Evolutionary conservation across 148 eudicot genomes (phyloP), one percentile per base, ranked within the genome.

Genomic region (Silene uniflora): DNA sequence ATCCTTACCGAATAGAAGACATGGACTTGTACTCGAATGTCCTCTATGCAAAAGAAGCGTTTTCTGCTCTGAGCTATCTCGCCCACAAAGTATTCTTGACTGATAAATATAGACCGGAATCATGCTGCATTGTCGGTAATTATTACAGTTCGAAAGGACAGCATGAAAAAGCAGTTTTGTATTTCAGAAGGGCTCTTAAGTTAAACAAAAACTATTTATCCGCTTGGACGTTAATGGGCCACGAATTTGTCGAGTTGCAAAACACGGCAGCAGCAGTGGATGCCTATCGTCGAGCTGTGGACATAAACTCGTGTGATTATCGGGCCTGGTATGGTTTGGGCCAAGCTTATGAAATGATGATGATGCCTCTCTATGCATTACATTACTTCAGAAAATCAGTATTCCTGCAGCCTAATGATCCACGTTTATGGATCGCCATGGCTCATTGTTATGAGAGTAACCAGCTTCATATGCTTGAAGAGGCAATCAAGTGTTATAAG

Each of bases 1-100:
- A 96, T 65, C 99, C 99, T 23, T 91, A 92, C 67, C 87, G 99
- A 73, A 83, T 96, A 17, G 99, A 96, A 73, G 99, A 96, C 84
- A 91, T 92, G 97, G 99, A 96, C 76, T 89, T 96, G 89, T 96
- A 92, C 79, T 96, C 99, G n/a, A 96, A 96, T 61, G 99, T 96
- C 44, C 90, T 96, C 12, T 96, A 96, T 80, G 91, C 99, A 22
- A 96, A 96, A 76, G 99, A 96, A 75, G 89, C 97, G 12, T 88
- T 77, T 68, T 89, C 99, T 10, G 97, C 98, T 59, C 87, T 96
- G 64, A 96, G 99, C 79, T 92, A 87, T 74, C 89, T 96, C 74
- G 99, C 99, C 44, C 99, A 96, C 71, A 82, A 85, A 66, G 96
- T 96, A 47, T 83, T 91, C 77, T 74, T 85, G 76, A 96, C 91